A percentile compares a stretch with the other conserved stretches of the same genome.
These are phyloP conservation scores for Peltaster fructicola DNA, from an alignment of 2,329 filamentous ascomycete genomes.

Conservation along the genomic window DNA sequence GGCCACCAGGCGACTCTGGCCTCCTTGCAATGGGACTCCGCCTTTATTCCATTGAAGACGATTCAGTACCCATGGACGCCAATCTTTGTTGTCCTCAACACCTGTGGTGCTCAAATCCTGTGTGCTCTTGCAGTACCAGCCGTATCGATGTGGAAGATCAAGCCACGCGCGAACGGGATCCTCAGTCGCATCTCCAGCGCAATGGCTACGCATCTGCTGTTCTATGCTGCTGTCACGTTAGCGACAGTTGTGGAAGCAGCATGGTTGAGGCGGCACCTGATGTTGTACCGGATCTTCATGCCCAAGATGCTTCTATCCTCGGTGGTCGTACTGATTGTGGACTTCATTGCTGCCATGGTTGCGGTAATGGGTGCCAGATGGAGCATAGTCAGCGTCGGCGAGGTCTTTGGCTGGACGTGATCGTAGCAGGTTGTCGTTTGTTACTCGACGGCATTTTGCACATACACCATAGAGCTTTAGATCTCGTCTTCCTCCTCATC, in stretches of 20 bases:
- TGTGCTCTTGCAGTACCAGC: slow-evolving; percentile 66
- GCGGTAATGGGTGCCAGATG: slow-evolving; percentile 57
- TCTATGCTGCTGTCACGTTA: slow-evolving; percentile 66
- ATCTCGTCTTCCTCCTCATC: slow-evolving; percentile 93
- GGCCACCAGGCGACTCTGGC: slow-evolving; percentile 80
- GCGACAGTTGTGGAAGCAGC: slow-evolving; percentile 85
- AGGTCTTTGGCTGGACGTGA: slow-evolving; percentile 66
- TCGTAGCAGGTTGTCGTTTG: no score
- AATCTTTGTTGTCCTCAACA: slow-evolving; percentile 65
- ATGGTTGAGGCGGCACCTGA: slow-evolving; percentile 73
- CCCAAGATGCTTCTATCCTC: slow-evolving; percentile 79
- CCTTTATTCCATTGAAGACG: slow-evolving; percentile 71
- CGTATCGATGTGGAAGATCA: slow-evolving; percentile 74
- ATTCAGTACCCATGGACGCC: slow-evolving; percentile 84
- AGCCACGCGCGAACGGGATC: slow-evolving; percentile 45
- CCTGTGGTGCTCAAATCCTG: slow-evolving; percentile 75
- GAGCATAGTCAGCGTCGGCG: slow-evolving; percentile 61
- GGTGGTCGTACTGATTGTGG: slow-evolving; percentile 53
- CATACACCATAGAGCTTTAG: slow-evolving; percentile 23
- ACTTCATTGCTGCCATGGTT: slow-evolving; percentile 53
- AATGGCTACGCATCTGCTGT: slow-evolving; percentile 57
- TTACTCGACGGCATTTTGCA: neutral
- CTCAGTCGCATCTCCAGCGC: slow-evolving; percentile 54
- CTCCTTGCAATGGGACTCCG: slow-evolving; percentile 89
- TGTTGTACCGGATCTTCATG: slow-evolving; percentile 89